phyloP scores from a whole-genome alignment of 2,329 filamentous ascomycete genomes.

The Cytospora piceae region DNA sequence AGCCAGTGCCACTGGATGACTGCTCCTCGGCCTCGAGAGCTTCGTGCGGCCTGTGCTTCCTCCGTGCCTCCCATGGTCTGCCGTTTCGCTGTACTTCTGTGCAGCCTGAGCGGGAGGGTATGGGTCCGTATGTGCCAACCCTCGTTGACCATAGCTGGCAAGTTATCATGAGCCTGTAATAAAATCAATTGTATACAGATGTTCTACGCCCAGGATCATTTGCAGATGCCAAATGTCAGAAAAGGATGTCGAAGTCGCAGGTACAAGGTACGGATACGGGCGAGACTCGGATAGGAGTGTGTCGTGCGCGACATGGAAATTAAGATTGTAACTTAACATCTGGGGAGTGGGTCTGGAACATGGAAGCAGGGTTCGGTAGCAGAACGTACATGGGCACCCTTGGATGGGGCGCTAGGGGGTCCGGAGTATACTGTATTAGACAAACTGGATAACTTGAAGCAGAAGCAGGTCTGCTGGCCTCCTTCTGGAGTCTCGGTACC shows the following conservation, averaged over 20 bases:
- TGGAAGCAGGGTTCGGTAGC: constrained; percentile 23
- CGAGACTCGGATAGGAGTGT: constrained; percentile 8
- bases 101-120: not conserved
- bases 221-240: not conserved
- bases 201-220: not conserved
- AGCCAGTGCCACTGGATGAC: not conserved
- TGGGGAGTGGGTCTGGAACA: constrained; percentile 23
- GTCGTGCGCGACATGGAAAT: constrained; percentile 25
- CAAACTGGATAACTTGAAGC: not conserved
- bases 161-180: not conserved
- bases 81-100: not conserved
- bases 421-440: constrained; percentile 6
- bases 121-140: not conserved
- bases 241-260: not conserved
- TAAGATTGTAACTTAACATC: constrained; percentile 23
- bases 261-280: constrained; percentile 12
- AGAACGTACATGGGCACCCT: constrained; percentile 18
- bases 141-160: not conserved
- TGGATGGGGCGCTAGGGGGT: constrained; percentile 18
- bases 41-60: not conserved
- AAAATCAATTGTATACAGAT: not conserved
- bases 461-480: not conserved
- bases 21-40: not conserved
- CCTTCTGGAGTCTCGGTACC: not conserved
- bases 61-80: not conserved